Base-by-base conservation (phyloP, 1,284 basidiomycete species). In the Fomitopsis palustris region DNA sequence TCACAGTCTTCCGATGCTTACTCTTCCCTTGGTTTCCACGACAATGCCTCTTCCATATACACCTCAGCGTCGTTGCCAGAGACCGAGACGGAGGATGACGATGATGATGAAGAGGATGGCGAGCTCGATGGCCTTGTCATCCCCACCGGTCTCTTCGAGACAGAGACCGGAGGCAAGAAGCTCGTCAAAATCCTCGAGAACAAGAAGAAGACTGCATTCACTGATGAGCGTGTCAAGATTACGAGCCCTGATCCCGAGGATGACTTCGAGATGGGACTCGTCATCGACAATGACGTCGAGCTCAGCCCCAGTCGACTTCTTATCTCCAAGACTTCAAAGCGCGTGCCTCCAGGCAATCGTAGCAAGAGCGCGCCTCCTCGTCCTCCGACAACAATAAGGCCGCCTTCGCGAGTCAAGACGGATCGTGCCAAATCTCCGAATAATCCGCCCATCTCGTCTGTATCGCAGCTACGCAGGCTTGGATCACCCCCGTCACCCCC, bases 1-100 rank as follows among this genome's bases (percentile, higher is more conserved):
- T 92, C 90, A 3, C 87, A 90, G 66, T 92, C 90, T 16, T 93
- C 90, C 25, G 90, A 92, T 70, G 83, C 90, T 5, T 91, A 89
- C 67, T 92, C 89, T 38, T 81, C 85, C 39, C 80, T 92, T 41
- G 88, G 88, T 53, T 87, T 92, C 63, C 82, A 84, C 54, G 86
- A 85, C 65, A 81, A 81, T 37, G 89, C 84, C 4, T 85, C 87
- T 8, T 90, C 88, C 25, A 86, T 84, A 60, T 90, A 86, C 49
- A 82, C 82, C 1, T 87, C 86, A 5, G 77, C 81, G 27, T 89
- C 88, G 45, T 74, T 84, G 35, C 84, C 86, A 1, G 85, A 86
- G 56, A 84, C 87, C 0, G 90, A 90, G 67, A 85, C 85, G 16
- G 89, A 88, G 39, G 82, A 82, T 25, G 81, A 83, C 35, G 80